Evolutionary conservation across 257 asterid genomes (phyloP), one percentile per base, ranked within the genome.

Genomic region (Ligustrum vulgare): DNA sequence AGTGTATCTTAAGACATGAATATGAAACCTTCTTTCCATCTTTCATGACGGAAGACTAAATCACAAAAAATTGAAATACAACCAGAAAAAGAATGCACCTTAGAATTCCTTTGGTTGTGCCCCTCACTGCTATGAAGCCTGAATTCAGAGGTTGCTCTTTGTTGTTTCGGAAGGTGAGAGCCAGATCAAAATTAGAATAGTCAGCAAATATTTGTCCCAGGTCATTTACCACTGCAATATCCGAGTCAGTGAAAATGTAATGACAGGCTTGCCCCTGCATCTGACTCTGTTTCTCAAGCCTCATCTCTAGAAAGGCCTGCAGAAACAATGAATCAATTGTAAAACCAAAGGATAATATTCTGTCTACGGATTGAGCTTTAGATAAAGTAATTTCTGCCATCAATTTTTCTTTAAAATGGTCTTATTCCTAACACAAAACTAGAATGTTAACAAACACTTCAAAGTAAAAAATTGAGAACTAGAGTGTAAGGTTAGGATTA

Each of bases 111-210:
- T 91, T 85, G 15, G 77, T 72, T 71, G 94, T 91, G 78, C 98
- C 98, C 80, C 97, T 87, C 69, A 93, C 93, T 65, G 97, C 98
- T 76, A 95, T 92, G 70, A 95, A 91, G 79, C 99, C 99, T 32
- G 98, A 95, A 87, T 93, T 95, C 36, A 94, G 84, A 75, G 98
- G 97, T 79, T 94, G 98, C 22, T 91, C 90, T 69, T 95, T 93
- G 92, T 95, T 95, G 88, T 95, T 95, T 69, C 98, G 87, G 82
- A 91, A 95, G 82, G 99, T 95, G 77, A 95, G 91, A 80, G 98
- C 96, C 75, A 95, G 75, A 82, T 93, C 92, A 84, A 91, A 91
- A 83, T 80, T 56, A 54, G 94, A 93, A 83, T 85, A 80, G 35
- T 90, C 88, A 0, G 79, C 74, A 80, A 90, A 95, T 71, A 90